Evolutionary conservation across 1,284 basidiomycete genomes (phyloP), one percentile per base, ranked within the genome.

Genomic region (Boletus smithii): DNA sequence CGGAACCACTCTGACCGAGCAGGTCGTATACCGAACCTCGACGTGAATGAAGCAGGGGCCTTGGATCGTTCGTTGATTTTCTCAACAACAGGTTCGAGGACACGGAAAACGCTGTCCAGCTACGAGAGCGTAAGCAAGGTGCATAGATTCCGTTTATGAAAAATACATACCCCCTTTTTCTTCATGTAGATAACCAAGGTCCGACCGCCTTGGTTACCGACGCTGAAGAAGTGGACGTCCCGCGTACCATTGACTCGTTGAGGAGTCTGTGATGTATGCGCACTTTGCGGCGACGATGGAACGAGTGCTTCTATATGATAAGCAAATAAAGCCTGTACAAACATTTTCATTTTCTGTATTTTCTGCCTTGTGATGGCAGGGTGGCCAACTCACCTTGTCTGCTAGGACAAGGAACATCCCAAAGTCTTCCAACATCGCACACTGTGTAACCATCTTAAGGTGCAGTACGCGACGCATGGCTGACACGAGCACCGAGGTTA

Each of bases 231-330:
- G 51, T 89, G 83, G 8, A 98, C 93, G 58, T 97, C 95, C 60
- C 89, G 85, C 56, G 83, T 85, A 8, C 90, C 87, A 60, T 88
- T 91, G 27, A 98, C 75, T 56, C 91, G 89, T 62, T 97, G 91
- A 0, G 94, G 92, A 3, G 82, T 81, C 53, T 85, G 82, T 0
- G 80, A 77, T 8, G 80, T 79, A 58, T 81, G 76, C 16, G 77
- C 67, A 56, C 73, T 80, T 43, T 79, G 76, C n/a, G 78, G 81
- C 14, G 79, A 80, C 2, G 91, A 89, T 0, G 95, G 95, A 10
- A 98, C 94, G 13, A 99, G 78, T 0, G 93, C 94, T 66, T 97
- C 94, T 38, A 98, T 89, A 53, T 95, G 91, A 65, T 98, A 97
- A 11, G 91, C 90, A 54, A 89, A 88, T 9, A 91, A 66, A 5